Evolutionary conservation across 225 moss, liverwort and hornwort genomes (phyloP).

Genomic region (Pleurozium schreberi): DNA sequence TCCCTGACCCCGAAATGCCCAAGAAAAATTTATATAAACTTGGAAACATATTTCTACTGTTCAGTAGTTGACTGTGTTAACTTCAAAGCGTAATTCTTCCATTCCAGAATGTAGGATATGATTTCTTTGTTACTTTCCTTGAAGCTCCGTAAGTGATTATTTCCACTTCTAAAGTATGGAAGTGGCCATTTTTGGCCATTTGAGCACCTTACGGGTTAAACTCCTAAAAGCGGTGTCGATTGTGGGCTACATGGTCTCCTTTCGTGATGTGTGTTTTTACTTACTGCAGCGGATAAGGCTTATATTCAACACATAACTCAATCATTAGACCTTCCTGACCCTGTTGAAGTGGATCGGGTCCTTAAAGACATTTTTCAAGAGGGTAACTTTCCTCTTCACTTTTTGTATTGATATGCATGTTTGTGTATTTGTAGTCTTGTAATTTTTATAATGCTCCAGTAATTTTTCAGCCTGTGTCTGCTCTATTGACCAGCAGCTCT

Average conservation of each 20-base stretch:
- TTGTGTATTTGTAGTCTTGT: background rate
- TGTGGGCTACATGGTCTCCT: background rate
- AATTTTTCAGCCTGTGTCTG: background rate
- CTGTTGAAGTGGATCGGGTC: slow-evolving; percentile 68
- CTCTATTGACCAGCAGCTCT: background rate
- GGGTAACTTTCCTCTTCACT: slow-evolving; percentile 28
- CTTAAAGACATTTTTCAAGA: slow-evolving; percentile 86
- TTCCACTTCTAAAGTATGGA: background rate
- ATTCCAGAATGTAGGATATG: background rate
- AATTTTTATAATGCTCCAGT: background rate
- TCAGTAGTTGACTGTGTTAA: background rate
- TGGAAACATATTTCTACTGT: background rate
- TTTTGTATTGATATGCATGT: background rate
- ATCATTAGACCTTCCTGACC: slow-evolving; percentile 69
- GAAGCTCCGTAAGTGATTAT: background rate
- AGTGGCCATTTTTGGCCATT: background rate
- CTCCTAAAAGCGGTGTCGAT: background rate
- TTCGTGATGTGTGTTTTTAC: background rate
- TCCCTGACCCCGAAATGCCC: background rate
- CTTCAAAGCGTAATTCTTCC: background rate
- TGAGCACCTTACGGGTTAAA: background rate
- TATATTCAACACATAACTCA: slow-evolving; percentile 82
- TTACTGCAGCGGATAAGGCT: slow-evolving; percentile 59
- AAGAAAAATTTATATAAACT: background rate
- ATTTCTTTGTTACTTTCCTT: background rate